Conservation (phyloP, 352 stramenopile species). For the Phytophthora pini region DNA sequence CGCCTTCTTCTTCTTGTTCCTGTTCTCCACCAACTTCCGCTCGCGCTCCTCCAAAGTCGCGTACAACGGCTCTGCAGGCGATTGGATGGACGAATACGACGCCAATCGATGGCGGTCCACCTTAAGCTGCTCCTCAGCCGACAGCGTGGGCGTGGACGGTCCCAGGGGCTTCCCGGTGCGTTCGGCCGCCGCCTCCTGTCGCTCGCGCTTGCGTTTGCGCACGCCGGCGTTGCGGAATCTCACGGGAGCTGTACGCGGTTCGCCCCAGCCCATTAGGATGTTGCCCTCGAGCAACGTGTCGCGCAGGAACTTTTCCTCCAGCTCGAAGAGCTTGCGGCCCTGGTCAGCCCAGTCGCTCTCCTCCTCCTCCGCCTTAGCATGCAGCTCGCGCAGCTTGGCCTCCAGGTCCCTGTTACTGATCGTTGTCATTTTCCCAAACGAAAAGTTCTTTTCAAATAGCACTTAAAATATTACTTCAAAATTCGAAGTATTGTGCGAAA, state of each 20-base stretch:
- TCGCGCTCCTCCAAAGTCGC: slow-evolving; percentile 37
- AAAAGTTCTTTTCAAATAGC: too few relatives aligned
- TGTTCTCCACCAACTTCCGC: slow-evolving; percentile 29
- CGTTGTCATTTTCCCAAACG: neutral
- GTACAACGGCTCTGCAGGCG: slow-evolving; percentile 60
- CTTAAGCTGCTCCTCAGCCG: slow-evolving; percentile 61
- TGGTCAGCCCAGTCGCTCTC: slow-evolving; percentile 65
- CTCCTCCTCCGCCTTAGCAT: slow-evolving; percentile 51
- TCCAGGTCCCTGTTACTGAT: slow-evolving; percentile 59
- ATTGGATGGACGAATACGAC: slow-evolving; percentile 75
- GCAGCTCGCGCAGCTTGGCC: slow-evolving; percentile 51
- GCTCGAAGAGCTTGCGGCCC: slow-evolving; percentile 75
- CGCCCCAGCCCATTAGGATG: slow-evolving; percentile 73
- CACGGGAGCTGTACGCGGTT: slow-evolving; percentile 64
- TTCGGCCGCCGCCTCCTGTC: slow-evolving; percentile 39
- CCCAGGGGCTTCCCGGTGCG: slow-evolving; percentile 16
- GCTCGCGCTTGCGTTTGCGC: slow-evolving; percentile 70
- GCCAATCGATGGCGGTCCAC: slow-evolving; percentile 70
- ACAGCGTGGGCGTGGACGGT: slow-evolving; percentile 25
- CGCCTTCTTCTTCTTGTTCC: slow-evolving; percentile 43
- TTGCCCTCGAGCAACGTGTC: slow-evolving; percentile 79
- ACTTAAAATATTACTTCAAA: too few relatives aligned
- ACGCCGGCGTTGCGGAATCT: slow-evolving; percentile 75
- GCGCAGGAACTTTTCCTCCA: slow-evolving; percentile 76
- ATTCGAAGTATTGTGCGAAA: too few relatives aligned